These are phyloP conservation scores for Polyporus tsugae DNA, from an alignment of 1,284 basidiomycete genomes.

Conservation along the genomic window DNA sequence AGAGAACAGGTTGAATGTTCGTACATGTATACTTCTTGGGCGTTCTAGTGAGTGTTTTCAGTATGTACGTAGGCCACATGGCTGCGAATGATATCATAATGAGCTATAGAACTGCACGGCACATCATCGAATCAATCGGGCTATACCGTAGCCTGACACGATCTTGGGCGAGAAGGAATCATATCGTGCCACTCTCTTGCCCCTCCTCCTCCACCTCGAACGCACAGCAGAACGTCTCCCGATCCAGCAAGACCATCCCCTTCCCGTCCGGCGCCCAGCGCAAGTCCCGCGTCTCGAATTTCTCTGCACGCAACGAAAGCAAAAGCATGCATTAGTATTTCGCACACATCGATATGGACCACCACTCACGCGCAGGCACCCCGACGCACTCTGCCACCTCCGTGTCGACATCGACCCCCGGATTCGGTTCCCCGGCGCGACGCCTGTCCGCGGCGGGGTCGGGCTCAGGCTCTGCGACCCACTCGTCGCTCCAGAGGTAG, in stretches of 20 bases:
- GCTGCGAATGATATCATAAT: neutral
- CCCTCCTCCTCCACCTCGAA: conserved; percentile 76
- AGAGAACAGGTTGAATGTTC: neutral
- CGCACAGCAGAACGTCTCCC: conserved; percentile 83
- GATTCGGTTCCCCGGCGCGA: neutral
- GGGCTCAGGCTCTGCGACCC: conserved; percentile 58
- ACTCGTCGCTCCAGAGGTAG: conserved; percentile 86
- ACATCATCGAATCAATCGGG: neutral
- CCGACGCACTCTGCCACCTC: conserved; percentile 87
- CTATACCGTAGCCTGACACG: neutral
- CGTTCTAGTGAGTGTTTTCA: neutral
- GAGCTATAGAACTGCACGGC: neutral
- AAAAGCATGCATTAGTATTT: conserved; percentile 11
- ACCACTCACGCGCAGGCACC: conserved; percentile 73
- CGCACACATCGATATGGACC: neutral
- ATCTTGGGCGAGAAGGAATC: neutral
- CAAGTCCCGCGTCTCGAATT: conserved; percentile 71
- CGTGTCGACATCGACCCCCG: conserved; percentile 20
- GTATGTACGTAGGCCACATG: neutral
- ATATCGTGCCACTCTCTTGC: conserved; percentile 10
- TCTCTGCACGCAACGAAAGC: conserved; percentile 48
- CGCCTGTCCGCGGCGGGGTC: neutral
- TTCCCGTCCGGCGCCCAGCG: conserved; percentile 88
- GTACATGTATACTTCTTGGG: neutral
- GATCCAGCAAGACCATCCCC: conserved; percentile 75